Percentiles rank a stretch among this genome's conserved stretches.
These are phyloP conservation scores for Dipteronia dyeriana DNA, from an alignment of 345 rosid genomes.

Conservation along the genomic window DNA sequence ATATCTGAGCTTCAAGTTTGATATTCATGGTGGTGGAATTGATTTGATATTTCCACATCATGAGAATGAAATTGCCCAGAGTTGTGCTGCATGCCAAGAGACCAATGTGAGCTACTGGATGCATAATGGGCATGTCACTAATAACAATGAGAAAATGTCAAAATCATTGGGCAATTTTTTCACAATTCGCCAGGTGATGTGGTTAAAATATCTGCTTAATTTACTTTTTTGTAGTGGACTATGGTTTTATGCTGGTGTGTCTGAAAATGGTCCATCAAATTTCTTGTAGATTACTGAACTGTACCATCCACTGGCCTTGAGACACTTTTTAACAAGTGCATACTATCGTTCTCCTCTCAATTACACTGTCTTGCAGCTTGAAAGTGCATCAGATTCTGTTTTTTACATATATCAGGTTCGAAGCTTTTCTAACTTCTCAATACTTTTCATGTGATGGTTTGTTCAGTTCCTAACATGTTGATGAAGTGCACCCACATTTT, in stretches of 20 bases:
- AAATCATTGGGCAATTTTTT: constrained; percentile 71
- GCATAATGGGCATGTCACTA: constrained; percentile 93
- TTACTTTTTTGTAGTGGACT: neutral
- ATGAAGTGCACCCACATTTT: neutral
- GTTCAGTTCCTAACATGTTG: neutral
- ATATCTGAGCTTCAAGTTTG: constrained; percentile 66
- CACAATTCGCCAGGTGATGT: constrained; percentile 66
- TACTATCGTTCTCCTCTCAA: constrained; percentile 86
- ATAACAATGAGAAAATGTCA: constrained; percentile 82
- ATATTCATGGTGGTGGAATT: constrained; percentile 87
- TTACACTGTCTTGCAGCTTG: constrained; percentile 62
- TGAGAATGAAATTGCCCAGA: constrained; percentile 92
- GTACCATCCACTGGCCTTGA: constrained; percentile 81
- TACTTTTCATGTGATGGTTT: neutral
- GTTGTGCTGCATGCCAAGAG: constrained; percentile 67
- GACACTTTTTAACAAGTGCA: constrained; percentile 83
- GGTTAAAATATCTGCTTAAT: constrained; percentile 7
- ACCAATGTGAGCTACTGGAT: constrained; percentile 71
- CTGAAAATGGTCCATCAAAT: constrained; percentile 9
- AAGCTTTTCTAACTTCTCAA: constrained; percentile 12
- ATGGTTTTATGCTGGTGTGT: neutral
- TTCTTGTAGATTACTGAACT: constrained; percentile 56
- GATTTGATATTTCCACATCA: constrained; percentile 82
- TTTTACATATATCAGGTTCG: constrained; percentile 85
- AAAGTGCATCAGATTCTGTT: constrained; percentile 66